phyloP scores from a whole-genome alignment of 129 eudicot genomes.

The Smallanthus sonchifolius region DNA sequence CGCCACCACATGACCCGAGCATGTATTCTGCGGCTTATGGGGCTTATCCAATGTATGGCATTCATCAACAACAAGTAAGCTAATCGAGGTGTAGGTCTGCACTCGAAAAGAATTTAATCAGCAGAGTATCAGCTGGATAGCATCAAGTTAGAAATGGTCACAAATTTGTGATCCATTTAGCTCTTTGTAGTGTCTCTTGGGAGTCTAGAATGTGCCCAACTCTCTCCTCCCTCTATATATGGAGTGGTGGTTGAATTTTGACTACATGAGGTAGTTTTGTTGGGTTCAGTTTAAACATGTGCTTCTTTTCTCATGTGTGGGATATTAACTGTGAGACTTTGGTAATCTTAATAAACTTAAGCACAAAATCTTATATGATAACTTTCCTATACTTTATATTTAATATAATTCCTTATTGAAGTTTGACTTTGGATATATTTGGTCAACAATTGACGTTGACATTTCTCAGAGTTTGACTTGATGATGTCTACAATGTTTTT shows the following conservation, averaged over 20 bases:
- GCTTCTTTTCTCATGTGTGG: slow-evolving; percentile 36
- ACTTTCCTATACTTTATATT: neutral
- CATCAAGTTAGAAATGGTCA: slow-evolving; percentile 23
- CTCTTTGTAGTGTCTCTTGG: slow-evolving; percentile 18
- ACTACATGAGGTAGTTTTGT: slow-evolving; percentile 46
- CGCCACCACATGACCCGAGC: slow-evolving; percentile 74
- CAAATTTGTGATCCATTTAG: slow-evolving; percentile 30
- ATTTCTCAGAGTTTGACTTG: neutral
- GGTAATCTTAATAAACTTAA: slow-evolving; percentile 51
- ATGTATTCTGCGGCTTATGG: slow-evolving; percentile 86
- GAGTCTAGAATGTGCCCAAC: slow-evolving; percentile 30
- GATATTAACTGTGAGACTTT: slow-evolving; percentile 16
- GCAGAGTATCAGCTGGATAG: slow-evolving; percentile 5
- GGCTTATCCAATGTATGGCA: slow-evolving; percentile 71
- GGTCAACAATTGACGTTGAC: neutral
- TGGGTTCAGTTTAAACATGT: slow-evolving; percentile 33
- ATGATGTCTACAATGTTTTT: no score
- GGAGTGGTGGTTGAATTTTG: slow-evolving; percentile 77
- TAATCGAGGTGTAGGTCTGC: neutral
- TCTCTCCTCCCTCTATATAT: slow-evolving; percentile 40
- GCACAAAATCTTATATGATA: slow-evolving; percentile 18
- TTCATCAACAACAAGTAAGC: slow-evolving; percentile 76
- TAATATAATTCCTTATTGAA: neutral
- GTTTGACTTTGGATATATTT: slow-evolving; percentile 6
- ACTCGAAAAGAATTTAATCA: neutral